Conservation (phyloP, 1,284 basidiomycete genomes). For the Pisolithus thermaeus region DNA sequence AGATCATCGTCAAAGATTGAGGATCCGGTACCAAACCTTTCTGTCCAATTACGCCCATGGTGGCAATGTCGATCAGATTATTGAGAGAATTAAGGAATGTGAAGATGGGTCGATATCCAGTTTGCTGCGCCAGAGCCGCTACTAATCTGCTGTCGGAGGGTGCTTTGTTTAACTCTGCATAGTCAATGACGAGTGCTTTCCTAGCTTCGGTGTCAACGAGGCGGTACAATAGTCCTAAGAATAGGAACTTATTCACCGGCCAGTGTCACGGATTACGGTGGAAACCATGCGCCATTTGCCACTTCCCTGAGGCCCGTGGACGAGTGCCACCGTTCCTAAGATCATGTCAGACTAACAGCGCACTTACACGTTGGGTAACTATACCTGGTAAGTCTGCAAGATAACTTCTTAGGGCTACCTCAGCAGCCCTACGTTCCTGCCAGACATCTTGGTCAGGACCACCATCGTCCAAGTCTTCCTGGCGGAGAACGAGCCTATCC, state of each 20-base stretch:
- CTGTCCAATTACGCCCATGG: conserved; percentile 90
- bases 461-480: conserved; percentile 10
- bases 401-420: conserved; percentile 62
- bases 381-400: conserved; percentile 69
- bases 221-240: conserved; percentile 1
- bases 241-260: conserved; percentile 41
- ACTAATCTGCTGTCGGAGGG: conserved; percentile 72
- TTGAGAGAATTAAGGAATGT: conserved; percentile 84
- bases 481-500: conserved; percentile 38
- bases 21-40: conserved; percentile 52
- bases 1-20: background rate
- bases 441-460: conserved; percentile 46
- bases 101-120: conserved; percentile 90
- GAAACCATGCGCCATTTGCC: conserved; percentile 79
- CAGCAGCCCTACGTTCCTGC: conserved; percentile 80
- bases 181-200: conserved; percentile 75
- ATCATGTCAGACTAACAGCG: conserved; percentile 3
- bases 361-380: conserved; percentile 9
- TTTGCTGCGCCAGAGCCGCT: conserved; percentile 68
- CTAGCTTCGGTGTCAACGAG: conserved; percentile 32
- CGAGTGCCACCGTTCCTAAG: conserved; percentile 63
- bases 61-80: conserved; percentile 88
- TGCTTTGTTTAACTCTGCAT: conserved; percentile 67
- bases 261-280: conserved; percentile 51
- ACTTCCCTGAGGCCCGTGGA: conserved; percentile 90